Evolutionary conservation across 2,329 filamentous ascomycete species (phyloP).

Genomic region (Lachnellula suecica): DNA sequence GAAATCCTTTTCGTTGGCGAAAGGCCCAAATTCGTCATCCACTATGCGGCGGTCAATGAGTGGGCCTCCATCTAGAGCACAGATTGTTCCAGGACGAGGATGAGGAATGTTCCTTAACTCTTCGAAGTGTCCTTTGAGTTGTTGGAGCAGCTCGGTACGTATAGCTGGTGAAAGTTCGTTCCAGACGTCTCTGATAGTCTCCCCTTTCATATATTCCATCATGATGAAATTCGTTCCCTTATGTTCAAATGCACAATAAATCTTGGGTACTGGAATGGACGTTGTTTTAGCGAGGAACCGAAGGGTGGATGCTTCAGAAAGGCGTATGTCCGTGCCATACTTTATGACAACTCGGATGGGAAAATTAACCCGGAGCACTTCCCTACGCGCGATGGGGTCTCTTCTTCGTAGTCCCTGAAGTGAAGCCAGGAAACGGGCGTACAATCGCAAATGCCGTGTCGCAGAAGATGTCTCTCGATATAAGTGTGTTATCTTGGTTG

Average conservation of each 20-base stretch:
- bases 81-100: not conserved
- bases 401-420: not conserved
- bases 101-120: not conserved
- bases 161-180: not conserved
- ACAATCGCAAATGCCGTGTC: not conserved
- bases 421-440: not conserved
- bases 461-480: no score
- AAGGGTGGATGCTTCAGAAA: constrained; percentile 36
- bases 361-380: not conserved
- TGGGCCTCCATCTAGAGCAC: no score
- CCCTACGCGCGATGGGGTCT: not conserved
- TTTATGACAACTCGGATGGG: constrained; percentile 27
- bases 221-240: constrained; percentile 34
- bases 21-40: not conserved
- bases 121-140: not conserved
- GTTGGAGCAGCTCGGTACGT: not conserved
- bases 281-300: constrained; percentile 36
- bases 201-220: constrained; percentile 37
- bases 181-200: constrained; percentile 27
- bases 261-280: constrained; percentile 37
- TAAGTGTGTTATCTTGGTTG: not conserved
- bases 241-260: constrained; percentile 35
- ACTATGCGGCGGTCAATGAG: not conserved
- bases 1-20: not conserved
- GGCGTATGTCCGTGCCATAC: constrained; percentile 26